phyloP scores from a whole-genome alignment of 805 yeast species.

The Schwanniomyces vanrijiae region DNA sequence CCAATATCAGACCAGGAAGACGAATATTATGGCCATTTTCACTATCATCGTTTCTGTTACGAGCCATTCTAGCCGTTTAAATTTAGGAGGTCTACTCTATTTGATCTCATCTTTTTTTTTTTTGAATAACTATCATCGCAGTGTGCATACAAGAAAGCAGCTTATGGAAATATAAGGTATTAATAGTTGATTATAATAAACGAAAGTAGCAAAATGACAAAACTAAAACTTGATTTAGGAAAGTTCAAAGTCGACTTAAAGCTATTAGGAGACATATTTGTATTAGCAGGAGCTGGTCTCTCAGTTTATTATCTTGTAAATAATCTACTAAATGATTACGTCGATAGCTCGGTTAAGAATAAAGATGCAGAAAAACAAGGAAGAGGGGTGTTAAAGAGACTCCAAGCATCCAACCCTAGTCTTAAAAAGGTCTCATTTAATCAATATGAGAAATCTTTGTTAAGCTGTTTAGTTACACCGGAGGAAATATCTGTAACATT shows the following conservation, averaged over 20 bases:
- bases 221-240: slow-evolving; percentile 34
- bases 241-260: slow-evolving; percentile 40
- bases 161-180: neutral
- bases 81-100: neutral
- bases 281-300: slow-evolving; percentile 60
- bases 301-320: slow-evolving; percentile 65
- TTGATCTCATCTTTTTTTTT: neutral
- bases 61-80: neutral
- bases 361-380: slow-evolving; percentile 66
- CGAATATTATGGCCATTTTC: slow-evolving; percentile 46
- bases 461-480: slow-evolving; percentile 80
- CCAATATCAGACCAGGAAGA: slow-evolving; percentile 54
- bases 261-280: slow-evolving; percentile 41
- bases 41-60: slow-evolving; percentile 2
- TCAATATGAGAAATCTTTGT: slow-evolving; percentile 74
- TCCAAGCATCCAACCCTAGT: slow-evolving; percentile 55
- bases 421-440: slow-evolving; percentile 53
- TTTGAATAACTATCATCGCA: neutral
- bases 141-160: neutral
- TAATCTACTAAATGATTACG: slow-evolving; percentile 35
- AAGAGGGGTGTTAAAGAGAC: slow-evolving; percentile 37
- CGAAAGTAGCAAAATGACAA: slow-evolving; percentile 21
- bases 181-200: neutral
- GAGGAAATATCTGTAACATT: slow-evolving; percentile 77
- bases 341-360: slow-evolving; percentile 40